Conservation (phyloP, 441 rosid species). For the Populus tomentosa region DNA sequence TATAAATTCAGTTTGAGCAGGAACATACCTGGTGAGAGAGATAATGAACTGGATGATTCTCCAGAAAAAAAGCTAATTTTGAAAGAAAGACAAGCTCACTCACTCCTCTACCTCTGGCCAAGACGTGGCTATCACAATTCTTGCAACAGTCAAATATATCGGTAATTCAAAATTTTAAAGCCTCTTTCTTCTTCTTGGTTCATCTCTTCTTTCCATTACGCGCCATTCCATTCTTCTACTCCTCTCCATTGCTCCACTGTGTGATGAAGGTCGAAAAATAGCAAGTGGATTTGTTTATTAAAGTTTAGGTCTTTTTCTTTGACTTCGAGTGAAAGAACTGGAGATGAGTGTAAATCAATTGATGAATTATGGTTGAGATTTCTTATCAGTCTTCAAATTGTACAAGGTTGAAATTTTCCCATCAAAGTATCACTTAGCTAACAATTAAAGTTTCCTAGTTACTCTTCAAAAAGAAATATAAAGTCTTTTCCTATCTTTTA, state of each 20-base stretch:
- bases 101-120: too few relatives aligned
- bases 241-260: not conserved
- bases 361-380: not conserved
- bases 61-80: constrained; percentile 47
- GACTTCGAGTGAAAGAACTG: not conserved
- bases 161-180: too few relatives aligned
- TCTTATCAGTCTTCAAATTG: not conserved
- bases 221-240: not conserved
- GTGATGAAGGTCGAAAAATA: not conserved
- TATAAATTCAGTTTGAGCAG: not conserved
- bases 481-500: not conserved
- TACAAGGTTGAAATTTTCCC: not conserved
- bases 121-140: too few relatives aligned
- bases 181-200: too few relatives aligned
- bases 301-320: not conserved
- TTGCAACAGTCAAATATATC: too few relatives aligned
- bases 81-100: too few relatives aligned
- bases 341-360: not conserved
- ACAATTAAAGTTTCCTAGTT: not conserved
- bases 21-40: constrained; percentile 71
- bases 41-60: constrained; percentile 87
- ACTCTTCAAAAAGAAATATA: not conserved
- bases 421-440: not conserved
- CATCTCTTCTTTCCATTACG: too few relatives aligned
- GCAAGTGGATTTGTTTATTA: not conserved